Conservation (phyloP, 108 stramenopile species). For the Licmophora abbreviata region DNA sequence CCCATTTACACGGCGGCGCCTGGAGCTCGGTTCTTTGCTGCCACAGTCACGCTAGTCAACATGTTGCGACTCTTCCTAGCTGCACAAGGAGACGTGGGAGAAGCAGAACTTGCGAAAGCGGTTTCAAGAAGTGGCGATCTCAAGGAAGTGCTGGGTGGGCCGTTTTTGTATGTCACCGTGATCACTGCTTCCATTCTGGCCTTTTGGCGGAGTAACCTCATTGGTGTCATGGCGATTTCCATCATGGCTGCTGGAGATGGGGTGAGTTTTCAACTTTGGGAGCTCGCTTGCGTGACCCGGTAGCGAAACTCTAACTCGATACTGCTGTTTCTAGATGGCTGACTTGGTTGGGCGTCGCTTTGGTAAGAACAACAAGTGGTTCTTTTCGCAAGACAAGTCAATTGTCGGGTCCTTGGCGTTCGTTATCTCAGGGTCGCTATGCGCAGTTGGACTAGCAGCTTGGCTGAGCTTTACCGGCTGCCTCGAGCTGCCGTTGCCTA, state of each 20-base stretch:
- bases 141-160: conserved; percentile 65
- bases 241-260: conserved; percentile 84
- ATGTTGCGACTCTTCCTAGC: conserved; percentile 46
- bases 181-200: conserved; percentile 38
- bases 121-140: conserved; percentile 62
- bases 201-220: conserved; percentile 51
- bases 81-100: conserved; percentile 22
- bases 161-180: conserved; percentile 68
- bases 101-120: conserved; percentile 48
- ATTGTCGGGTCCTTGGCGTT: conserved; percentile 70
- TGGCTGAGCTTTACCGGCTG: conserved; percentile 39
- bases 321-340: conserved; percentile 24
- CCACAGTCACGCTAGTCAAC: conserved; percentile 45
- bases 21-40: conserved; percentile 61
- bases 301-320: not conserved
- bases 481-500: conserved; percentile 22
- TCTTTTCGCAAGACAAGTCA: conserved; percentile 43
- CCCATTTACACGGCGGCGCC: conserved; percentile 59
- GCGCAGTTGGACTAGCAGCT: conserved; percentile 31
- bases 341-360: conserved; percentile 68
- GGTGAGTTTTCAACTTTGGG: not conserved
- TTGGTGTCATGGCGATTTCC: conserved; percentile 47
- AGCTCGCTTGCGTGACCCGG: not conserved
- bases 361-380: conserved; percentile 58
- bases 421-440: conserved; percentile 23